Evolutionary conservation across 164 flowering plant genomes (phyloP).

Genomic region (Kingdonia uniflora): DNA sequence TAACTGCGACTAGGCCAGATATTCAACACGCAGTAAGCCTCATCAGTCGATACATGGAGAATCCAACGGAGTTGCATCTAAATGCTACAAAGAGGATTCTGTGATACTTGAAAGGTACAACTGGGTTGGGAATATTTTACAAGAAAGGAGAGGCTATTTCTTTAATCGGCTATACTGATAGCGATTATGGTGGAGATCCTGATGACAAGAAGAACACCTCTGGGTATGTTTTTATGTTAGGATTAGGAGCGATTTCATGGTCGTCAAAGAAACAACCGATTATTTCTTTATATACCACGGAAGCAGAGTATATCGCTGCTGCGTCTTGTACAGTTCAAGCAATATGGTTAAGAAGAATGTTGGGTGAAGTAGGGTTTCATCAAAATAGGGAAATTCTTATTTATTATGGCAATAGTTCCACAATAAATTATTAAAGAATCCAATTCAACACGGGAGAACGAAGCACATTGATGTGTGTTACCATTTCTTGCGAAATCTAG

Average conservation of each 20-base stretch:
- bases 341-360: background rate
- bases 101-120: background rate
- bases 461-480: slow-evolving; percentile 6
- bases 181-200: too few relatives aligned
- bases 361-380: background rate
- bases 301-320: background rate
- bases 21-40: background rate
- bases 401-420: background rate
- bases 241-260: background rate
- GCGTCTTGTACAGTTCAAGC: background rate
- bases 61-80: too few relatives aligned
- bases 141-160: background rate
- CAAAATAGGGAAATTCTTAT: background rate
- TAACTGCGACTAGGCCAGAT: background rate
- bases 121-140: background rate
- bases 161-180: too few relatives aligned
- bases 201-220: background rate
- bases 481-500: slow-evolving; percentile 1
- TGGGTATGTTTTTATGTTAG: slow-evolving; percentile 2
- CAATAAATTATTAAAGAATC: slow-evolving; percentile 8
- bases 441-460: slow-evolving; percentile 6
- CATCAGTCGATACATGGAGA: background rate
- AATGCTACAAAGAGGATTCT: background rate
- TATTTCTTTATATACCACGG: background rate
- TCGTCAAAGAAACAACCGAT: background rate